Evolutionary conservation across 768 basidiomycete genomes (phyloP).

Genomic region (Calocera cornea): DNA sequence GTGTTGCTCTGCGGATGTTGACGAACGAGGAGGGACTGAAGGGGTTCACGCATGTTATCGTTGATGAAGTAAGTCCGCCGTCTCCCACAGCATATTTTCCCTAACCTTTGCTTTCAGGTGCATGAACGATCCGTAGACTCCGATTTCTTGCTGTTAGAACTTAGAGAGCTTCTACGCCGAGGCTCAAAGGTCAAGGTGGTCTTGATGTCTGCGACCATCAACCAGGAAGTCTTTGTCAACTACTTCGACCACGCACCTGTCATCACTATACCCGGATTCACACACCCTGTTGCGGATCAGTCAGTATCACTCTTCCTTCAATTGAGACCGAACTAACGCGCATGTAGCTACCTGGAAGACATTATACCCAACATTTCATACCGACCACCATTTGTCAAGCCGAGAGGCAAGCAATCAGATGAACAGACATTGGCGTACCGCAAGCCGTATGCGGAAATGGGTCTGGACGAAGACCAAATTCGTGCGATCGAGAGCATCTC

Average conservation of each 20-base stretch:
- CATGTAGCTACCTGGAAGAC: conserved; percentile 69
- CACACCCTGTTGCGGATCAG: conserved; percentile 66
- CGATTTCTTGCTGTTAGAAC: conserved; percentile 74
- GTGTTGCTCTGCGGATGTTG: conserved; percentile 72
- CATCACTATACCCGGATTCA: conserved; percentile 69
- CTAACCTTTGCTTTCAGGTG: conserved; percentile 36
- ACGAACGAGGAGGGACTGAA: conserved; percentile 49
- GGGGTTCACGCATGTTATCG: conserved; percentile 68
- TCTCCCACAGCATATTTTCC: background rate
- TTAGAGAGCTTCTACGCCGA: conserved; percentile 55
- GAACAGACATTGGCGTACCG: conserved; percentile 37
- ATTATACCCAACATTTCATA: conserved; percentile 47
- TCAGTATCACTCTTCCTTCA: conserved; percentile 23
- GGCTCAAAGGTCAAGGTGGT: conserved; percentile 62
- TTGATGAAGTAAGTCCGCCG: conserved; percentile 58
- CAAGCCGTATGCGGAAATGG: conserved; percentile 36
- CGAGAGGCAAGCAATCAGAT: conserved; percentile 31
- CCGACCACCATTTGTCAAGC: conserved; percentile 33
- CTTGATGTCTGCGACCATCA: conserved; percentile 92
- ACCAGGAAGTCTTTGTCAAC: conserved; percentile 66
- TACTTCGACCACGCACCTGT: conserved; percentile 77
- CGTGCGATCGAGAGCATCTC: conserved; percentile 47
- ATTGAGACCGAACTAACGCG: background rate
- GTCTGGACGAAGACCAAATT: conserved; percentile 40
- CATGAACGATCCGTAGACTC: conserved; percentile 88